These are phyloP conservation scores for Sclerotinia spermophila DNA, from an alignment of 2,329 filamentous ascomycete species.

Conservation along the genomic window DNA sequence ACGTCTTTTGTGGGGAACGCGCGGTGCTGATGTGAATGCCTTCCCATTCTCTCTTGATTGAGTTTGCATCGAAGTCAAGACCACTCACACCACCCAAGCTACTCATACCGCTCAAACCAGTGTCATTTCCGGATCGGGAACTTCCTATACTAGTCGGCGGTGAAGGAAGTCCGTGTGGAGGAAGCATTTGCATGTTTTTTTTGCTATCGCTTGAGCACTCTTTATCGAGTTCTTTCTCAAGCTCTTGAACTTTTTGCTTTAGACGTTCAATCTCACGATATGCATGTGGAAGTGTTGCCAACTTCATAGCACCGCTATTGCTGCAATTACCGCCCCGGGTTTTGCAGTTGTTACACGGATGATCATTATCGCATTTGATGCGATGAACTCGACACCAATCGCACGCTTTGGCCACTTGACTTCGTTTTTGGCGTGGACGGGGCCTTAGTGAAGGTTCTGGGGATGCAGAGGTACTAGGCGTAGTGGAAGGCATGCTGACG, in stretches of 20 bases:
- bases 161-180: constrained; percentile 22
- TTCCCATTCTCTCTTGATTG: constrained; percentile 38
- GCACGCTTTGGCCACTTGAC: constrained; percentile 39
- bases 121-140: constrained; percentile 2
- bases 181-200: constrained; percentile 11
- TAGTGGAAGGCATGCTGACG: constrained; percentile 17
- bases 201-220: constrained; percentile 1
- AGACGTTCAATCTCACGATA: constrained; percentile 41
- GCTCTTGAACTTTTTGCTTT: constrained; percentile 35
- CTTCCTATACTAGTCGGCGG: constrained; percentile 17
- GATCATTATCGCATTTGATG: constrained; percentile 42
- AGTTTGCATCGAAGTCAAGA: constrained; percentile 22
- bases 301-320: constrained; percentile 37
- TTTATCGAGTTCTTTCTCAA: constrained; percentile 34
- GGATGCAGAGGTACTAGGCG: constrained; percentile 10
- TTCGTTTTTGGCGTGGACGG: constrained; percentile 25
- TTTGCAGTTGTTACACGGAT: constrained; percentile 42
- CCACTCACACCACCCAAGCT: constrained; percentile 1
- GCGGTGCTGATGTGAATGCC: constrained; percentile 41
- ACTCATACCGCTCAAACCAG: constrained; percentile 2
- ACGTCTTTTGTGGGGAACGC: constrained; percentile 39
- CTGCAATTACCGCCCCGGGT: constrained; percentile 39
- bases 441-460: constrained; percentile 14
- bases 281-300: constrained; percentile 34
- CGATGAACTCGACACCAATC: constrained; percentile 43